These are phyloP conservation scores for Pezicula radicicola DNA, from an alignment of 2,329 filamentous ascomycete species.

Conservation along the genomic window DNA sequence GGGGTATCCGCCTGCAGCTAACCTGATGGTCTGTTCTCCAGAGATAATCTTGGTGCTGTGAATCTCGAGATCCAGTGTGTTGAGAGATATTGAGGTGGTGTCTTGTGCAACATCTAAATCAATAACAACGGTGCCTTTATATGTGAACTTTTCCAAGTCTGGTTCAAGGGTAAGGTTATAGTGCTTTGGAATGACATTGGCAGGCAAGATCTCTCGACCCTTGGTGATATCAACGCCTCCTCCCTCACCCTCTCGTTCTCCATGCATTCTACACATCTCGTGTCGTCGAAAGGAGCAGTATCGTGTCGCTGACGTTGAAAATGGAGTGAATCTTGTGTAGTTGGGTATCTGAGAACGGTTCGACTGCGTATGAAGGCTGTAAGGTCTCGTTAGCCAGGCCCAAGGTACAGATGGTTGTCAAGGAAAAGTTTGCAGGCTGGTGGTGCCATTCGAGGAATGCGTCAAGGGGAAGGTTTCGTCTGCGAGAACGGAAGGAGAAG, in stretches of 20 bases:
- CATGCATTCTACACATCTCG: constrained; percentile 66
- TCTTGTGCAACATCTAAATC: constrained; percentile 85
- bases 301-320: constrained; percentile 34
- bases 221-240: constrained; percentile 57
- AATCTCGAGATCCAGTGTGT: constrained; percentile 84
- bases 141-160: constrained; percentile 83
- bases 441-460: too few species aligned
- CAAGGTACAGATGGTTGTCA: too few species aligned
- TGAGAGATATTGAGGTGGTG: constrained; percentile 80
- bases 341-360: constrained; percentile 18
- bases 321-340: constrained; percentile 13
- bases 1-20: constrained; percentile 12
- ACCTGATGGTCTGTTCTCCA: constrained; percentile 51
- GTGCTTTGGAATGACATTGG: constrained; percentile 87
- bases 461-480: too few species aligned
- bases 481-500: too few species aligned
- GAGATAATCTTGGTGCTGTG: constrained; percentile 67
- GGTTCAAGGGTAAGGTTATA: constrained; percentile 92
- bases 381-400: not conserved
- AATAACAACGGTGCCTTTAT: constrained; percentile 79
- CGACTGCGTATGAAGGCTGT: constrained; percentile 13
- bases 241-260: constrained; percentile 50
- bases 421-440: not conserved
- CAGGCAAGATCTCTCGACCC: constrained; percentile 81
- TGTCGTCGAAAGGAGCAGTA: constrained; percentile 73